Base-by-base conservation (phyloP, 192 early-diverging fungal genomes). In the Phycomyces blakesleeanus region DNA sequence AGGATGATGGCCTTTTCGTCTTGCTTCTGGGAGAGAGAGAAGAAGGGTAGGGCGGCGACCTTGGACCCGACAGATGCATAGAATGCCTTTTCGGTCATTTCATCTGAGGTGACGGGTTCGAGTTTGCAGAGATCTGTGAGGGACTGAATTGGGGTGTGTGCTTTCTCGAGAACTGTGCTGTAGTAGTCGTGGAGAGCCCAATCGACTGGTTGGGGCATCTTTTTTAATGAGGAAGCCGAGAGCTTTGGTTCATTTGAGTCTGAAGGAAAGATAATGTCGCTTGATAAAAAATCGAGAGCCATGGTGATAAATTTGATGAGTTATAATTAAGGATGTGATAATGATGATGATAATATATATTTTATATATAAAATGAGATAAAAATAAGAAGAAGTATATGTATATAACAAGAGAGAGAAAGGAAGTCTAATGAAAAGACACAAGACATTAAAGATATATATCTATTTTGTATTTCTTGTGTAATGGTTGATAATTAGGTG, bases 181-280 rank as follows among this genome's bases (percentile, higher is more conserved):
- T 55, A 64, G 14, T 56, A 44, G 21, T 64, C 40, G 44, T 56
- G 40, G 12, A 55, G 15, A 55, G 54, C 55, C 67, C 67, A 69
- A 56, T 69, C 67, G 16, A 56, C 41, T 0, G 60, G 22, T 40
- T 69, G 53, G n/a, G 67, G 60, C 22, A 69, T 25, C 41, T 69
- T 69, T 18, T 22, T 22, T 37, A 22, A 56, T 50, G 60, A 42
- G 8, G 37, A 18, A 20, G 67, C 53, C 16, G 67, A 63, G 21
- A 69, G 27, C 49, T 69, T 69, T 2, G 67, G 60, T 57, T 55
- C 53, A 21, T 60, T 61, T 7, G 42, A 34, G 44, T 69, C 67
- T n/a, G 24, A 55, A 26, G 67, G 67, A 44, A 69, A 69, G 22
- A 26, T 40, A 41, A 69, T 62, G 25, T 69, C 67, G 18, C 67